Percentiles rank a stretch among this genome's conserved stretches.
Evolutionary conservation across 2,329 filamentous ascomycete genomes (phyloP).

Genomic region (Apiospora rasikravindrae): DNA sequence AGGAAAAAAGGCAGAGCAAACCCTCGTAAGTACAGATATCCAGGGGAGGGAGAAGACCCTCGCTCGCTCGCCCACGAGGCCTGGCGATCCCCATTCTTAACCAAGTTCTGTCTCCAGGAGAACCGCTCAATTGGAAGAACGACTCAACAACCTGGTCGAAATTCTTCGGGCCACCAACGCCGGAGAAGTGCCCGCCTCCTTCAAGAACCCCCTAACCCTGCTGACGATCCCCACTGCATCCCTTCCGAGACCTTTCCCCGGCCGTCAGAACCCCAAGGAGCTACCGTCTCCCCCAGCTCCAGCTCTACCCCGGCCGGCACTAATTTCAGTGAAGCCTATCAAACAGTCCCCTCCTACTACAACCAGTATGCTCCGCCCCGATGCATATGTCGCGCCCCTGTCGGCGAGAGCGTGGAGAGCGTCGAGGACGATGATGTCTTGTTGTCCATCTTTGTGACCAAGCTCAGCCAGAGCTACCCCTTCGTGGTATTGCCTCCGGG

Average conservation of each 20-base stretch:
- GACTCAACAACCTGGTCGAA: conserved; percentile 54
- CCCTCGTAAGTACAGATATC: conserved; percentile 50
- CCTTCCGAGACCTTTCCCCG: conserved; percentile 21
- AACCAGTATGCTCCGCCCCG: conserved; percentile 51
- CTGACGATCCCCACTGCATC: conserved; percentile 24
- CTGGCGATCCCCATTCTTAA: not conserved
- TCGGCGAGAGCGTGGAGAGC: conserved; percentile 44
- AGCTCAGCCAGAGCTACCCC: conserved; percentile 50
- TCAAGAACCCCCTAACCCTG: conserved; percentile 24
- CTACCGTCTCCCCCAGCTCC: conserved; percentile 21
- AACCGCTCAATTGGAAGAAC: conserved; percentile 56
- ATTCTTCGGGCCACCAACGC: conserved; percentile 47
- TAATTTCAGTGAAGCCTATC: conserved; percentile 30
- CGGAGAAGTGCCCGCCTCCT: conserved; percentile 25
- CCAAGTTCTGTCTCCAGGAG: conserved; percentile 39
- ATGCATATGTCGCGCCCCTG: conserved; percentile 53
- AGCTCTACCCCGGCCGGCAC: conserved; percentile 23
- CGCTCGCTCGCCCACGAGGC: too few relatives aligned
- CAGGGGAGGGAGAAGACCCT: conserved; percentile 17
- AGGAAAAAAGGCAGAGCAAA: conserved; percentile 57
- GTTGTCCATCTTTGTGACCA: conserved; percentile 49
- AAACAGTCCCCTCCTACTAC: conserved; percentile 46
- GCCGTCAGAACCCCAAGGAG: conserved; percentile 20
- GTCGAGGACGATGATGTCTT: conserved; percentile 53
- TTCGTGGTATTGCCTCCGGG: conserved; percentile 51